phyloP scores from a whole-genome alignment of 352 stramenopile genomes.

The Phytophthora citrophthora region DNA sequence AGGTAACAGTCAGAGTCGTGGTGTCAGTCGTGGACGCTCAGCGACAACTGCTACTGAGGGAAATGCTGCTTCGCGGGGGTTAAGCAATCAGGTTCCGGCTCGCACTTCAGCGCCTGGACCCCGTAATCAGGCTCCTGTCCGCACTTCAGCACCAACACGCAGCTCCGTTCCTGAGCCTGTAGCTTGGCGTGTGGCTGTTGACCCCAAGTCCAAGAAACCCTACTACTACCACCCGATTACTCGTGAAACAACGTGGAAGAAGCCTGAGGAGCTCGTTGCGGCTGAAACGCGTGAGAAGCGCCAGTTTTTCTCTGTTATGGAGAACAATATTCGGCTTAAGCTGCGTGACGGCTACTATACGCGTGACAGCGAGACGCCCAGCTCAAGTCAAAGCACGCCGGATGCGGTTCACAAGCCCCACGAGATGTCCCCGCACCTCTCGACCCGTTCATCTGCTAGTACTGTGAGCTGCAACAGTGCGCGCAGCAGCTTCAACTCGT shows the following conservation, averaged over 20 bases:
- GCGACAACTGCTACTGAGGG: slow-evolving; percentile 2
- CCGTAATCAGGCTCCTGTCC: slow-evolving; percentile 1
- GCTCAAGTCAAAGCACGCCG: slow-evolving; percentile 27
- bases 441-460: slow-evolving; percentile 44
- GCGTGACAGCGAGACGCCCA: slow-evolving; percentile 42
- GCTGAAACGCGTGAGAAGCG: slow-evolving; percentile 82
- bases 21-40: slow-evolving; percentile 14
- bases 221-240: slow-evolving; percentile 98
- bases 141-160: slow-evolving; percentile 10
- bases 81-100: not conserved
- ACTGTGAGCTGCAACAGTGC: slow-evolving; percentile 43
- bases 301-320: slow-evolving; percentile 97
- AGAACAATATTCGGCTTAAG: slow-evolving; percentile 95
- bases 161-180: slow-evolving; percentile 32
- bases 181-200: slow-evolving; percentile 80
- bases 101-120: not conserved
- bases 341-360: slow-evolving; percentile 71
- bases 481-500: slow-evolving; percentile 42
- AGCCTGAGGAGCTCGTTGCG: slow-evolving; percentile 82
- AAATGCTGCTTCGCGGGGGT: not conserved
- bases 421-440: slow-evolving; percentile 32
- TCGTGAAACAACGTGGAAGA: slow-evolving; percentile 98
- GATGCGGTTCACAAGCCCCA: slow-evolving; percentile 31
- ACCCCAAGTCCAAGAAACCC: slow-evolving; percentile 88
- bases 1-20: slow-evolving; percentile 20